Evolutionary conservation across 192 early-diverging fungal species (phyloP).

Genomic region (Nowakowskiella sp.): DNA sequence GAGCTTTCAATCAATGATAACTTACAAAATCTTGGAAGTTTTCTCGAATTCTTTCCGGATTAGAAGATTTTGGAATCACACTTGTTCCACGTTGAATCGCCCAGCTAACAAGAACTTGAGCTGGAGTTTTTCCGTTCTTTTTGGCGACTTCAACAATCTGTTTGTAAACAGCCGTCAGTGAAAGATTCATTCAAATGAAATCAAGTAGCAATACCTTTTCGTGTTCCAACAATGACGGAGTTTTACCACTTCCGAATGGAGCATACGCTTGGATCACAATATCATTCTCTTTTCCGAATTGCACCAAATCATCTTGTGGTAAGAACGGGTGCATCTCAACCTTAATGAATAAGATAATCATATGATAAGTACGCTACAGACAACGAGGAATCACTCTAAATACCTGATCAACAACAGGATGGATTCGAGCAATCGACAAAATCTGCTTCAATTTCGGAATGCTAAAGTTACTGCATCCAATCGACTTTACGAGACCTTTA

Average conservation of each 20-base stretch:
- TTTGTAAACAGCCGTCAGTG: too few relatives aligned
- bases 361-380: neutral
- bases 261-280: slow-evolving; percentile 78
- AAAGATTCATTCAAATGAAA: too few relatives aligned
- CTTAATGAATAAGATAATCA: neutral
- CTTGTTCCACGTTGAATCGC: slow-evolving; percentile 60
- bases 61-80: slow-evolving; percentile 77
- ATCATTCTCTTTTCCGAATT: slow-evolving; percentile 58
- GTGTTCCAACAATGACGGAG: slow-evolving; percentile 18
- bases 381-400: neutral
- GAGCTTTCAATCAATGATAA: too few relatives aligned
- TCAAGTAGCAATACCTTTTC: too few relatives aligned
- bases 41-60: slow-evolving; percentile 46
- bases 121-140: slow-evolving; percentile 51
- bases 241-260: slow-evolving; percentile 56
- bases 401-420: slow-evolving; percentile 74
- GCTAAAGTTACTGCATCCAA: slow-evolving; percentile 81
- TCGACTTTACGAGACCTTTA: slow-evolving; percentile 60
- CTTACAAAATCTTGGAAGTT: slow-evolving; percentile 48
- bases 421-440: slow-evolving; percentile 51
- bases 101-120: slow-evolving; percentile 73
- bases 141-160: slow-evolving; percentile 59
- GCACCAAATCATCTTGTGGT: slow-evolving; percentile 61
- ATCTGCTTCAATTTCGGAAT: slow-evolving; percentile 55
- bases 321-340: slow-evolving; percentile 77